A percentile compares a stretch with the other conserved stretches of the same genome.
These are phyloP conservation scores for Cladosporium velox DNA, from an alignment of 2,329 filamentous ascomycete genomes.

Conservation along the genomic window DNA sequence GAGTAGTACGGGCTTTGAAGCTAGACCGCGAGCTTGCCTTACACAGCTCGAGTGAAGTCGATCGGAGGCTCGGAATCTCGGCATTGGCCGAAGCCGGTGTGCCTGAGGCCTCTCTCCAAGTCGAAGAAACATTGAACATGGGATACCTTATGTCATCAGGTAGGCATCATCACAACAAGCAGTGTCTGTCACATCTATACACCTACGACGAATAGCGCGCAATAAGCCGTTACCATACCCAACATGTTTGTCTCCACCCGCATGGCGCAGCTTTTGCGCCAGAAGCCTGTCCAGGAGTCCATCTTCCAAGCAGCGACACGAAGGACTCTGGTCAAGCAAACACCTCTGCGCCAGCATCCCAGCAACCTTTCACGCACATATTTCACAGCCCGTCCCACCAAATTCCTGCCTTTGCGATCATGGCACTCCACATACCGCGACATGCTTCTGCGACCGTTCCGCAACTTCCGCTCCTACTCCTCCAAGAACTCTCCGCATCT, in stretches of 20 bases:
- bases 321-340: slow-evolving; percentile 14
- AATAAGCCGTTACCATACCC: neutral
- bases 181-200: neutral
- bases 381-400: slow-evolving; percentile 17
- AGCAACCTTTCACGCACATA: slow-evolving; percentile 14
- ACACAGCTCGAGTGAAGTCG: neutral
- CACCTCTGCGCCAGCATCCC: slow-evolving; percentile 14
- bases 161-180: slow-evolving; percentile 5
- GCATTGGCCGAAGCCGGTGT: neutral
- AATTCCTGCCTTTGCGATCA: slow-evolving; percentile 9
- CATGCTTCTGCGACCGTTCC: slow-evolving; percentile 25
- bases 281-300: slow-evolving; percentile 19
- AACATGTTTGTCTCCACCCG: slow-evolving; percentile 16
- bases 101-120: neutral
- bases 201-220: neutral
- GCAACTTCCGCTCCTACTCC: slow-evolving; percentile 39
- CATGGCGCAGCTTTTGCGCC: slow-evolving; percentile 17
- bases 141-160: neutral
- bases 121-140: neutral
- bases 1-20: no score
- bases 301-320: slow-evolving; percentile 14
- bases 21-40: neutral
- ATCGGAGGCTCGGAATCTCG: neutral
- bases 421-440: slow-evolving; percentile 17
- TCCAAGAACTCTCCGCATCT: slow-evolving; percentile 26